Evolutionary conservation across 202 grass and related monocot genomes (phyloP).

Genomic region (Tripidium arundinaceum): DNA sequence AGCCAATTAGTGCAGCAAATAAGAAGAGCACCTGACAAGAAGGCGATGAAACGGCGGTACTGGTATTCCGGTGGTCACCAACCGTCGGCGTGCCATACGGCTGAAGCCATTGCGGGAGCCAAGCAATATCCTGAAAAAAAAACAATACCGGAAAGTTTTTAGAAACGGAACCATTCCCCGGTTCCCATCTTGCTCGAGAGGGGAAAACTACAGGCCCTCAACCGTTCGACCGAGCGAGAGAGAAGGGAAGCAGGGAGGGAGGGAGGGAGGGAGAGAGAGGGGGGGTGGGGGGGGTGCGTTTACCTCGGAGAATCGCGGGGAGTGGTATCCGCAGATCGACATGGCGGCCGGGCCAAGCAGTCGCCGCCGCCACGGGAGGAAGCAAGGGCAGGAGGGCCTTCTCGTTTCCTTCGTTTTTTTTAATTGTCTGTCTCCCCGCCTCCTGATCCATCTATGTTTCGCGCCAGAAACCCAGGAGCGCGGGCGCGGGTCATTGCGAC

Average conservation of each 20-base stretch:
- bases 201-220: background rate
- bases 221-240: slow-evolving; percentile 6
- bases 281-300: background rate
- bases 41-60: slow-evolving; percentile 21
- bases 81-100: slow-evolving; percentile 30
- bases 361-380: slow-evolving; percentile 24
- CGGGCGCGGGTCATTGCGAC: background rate
- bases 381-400: background rate
- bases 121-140: slow-evolving; percentile 42
- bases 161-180: background rate
- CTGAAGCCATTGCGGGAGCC: slow-evolving; percentile 79
- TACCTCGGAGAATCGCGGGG: slow-evolving; percentile 74
- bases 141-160: background rate
- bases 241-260: background rate
- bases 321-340: slow-evolving; percentile 54
- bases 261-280: background rate
- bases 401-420: background rate
- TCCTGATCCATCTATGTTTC: slow-evolving; percentile 9
- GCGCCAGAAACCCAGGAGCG: slow-evolving; percentile 27
- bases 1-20: background rate
- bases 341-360: slow-evolving; percentile 12
- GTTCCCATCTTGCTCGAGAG: background rate
- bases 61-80: background rate
- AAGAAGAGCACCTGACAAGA: slow-evolving; percentile 35
- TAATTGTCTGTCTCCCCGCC: slow-evolving; percentile 14